These are phyloP conservation scores for Carex arenaria DNA, from an alignment of 202 grass and related monocot species.

Conservation along the genomic window DNA sequence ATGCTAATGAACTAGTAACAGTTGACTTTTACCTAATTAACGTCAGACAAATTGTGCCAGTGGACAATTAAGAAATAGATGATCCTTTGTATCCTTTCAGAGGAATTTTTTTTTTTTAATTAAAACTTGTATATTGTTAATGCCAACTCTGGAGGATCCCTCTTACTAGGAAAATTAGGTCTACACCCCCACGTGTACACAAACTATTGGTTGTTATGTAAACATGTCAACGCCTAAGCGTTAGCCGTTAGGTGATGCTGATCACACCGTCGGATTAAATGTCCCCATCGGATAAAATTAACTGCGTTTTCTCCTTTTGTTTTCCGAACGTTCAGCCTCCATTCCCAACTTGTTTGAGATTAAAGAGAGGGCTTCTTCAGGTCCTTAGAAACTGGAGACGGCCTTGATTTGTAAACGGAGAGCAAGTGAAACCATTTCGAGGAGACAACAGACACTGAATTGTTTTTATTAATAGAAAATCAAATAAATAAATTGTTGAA, in stretches of 20 bases:
- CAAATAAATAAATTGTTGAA: too few relatives aligned
- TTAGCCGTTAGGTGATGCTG: conserved; percentile 4
- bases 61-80: too few relatives aligned
- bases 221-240: conserved; percentile 10
- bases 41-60: too few relatives aligned
- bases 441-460: too few relatives aligned
- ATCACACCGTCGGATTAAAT: conserved; percentile 1
- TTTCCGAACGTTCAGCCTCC: background rate
- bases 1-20: too few relatives aligned
- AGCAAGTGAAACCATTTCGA: background rate
- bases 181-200: background rate
- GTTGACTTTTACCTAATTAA: too few relatives aligned
- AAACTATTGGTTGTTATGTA: background rate
- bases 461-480: too few relatives aligned
- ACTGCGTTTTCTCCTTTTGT: background rate
- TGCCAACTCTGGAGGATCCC: background rate
- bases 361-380: background rate
- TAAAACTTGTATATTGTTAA: too few relatives aligned
- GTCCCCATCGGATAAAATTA: background rate
- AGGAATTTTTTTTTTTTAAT: too few relatives aligned
- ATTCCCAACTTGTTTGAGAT: background rate
- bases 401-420: background rate
- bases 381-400: background rate
- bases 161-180: background rate
- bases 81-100: too few relatives aligned